Conservation (phyloP, 2,329 filamentous ascomycete species). For the Westerdykella ornata region DNA sequence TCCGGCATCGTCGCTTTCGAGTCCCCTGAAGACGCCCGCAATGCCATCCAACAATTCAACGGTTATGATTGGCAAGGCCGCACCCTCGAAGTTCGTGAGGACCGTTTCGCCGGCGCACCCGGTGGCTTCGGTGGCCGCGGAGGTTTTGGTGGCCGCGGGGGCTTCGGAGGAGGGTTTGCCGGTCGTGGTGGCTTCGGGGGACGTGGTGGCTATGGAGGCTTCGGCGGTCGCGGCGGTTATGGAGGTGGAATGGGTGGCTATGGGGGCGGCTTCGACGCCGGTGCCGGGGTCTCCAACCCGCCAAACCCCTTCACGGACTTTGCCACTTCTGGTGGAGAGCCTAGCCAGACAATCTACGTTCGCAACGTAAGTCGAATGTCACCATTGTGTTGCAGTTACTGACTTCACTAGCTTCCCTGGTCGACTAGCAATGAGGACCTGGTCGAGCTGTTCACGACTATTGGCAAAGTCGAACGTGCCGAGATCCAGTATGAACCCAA, state of each 20-base stretch:
- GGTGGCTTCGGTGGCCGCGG: conserved; percentile 34
- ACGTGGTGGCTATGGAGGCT: conserved; percentile 40
- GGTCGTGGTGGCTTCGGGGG: conserved; percentile 50
- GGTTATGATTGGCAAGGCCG: conserved; percentile 98
- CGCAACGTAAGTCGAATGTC: conserved; percentile 71
- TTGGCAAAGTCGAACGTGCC: conserved; percentile 96
- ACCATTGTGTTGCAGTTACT: conserved; percentile 17
- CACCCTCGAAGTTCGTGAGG: conserved; percentile 87
- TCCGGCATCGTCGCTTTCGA: conserved; percentile 97
- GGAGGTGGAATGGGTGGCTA: conserved; percentile 34
- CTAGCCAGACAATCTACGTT: conserved; percentile 81
- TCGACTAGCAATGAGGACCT: conserved; percentile 98
- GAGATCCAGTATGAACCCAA: conserved; percentile 98
- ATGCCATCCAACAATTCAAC: conserved; percentile 95
- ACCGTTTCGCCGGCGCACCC: conserved; percentile 70
- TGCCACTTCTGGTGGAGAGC: conserved; percentile 79
- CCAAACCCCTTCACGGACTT: conserved; percentile 93
- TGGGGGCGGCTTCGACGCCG: conserved; percentile 42
- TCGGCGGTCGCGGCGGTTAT: conserved; percentile 42
- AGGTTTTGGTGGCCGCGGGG: conserved; percentile 35
- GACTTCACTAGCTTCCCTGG: conserved; percentile 71
- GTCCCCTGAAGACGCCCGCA: conserved; percentile 86
- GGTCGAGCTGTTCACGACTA: conserved; percentile 92
- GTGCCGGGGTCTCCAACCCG: conserved; percentile 44
- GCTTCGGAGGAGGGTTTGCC: conserved; percentile 42